A percentile compares a stretch with the other conserved stretches of the same genome.
Conservation (phyloP, 2,329 filamentous ascomycete species). For the Fusarium verrucosum region DNA sequence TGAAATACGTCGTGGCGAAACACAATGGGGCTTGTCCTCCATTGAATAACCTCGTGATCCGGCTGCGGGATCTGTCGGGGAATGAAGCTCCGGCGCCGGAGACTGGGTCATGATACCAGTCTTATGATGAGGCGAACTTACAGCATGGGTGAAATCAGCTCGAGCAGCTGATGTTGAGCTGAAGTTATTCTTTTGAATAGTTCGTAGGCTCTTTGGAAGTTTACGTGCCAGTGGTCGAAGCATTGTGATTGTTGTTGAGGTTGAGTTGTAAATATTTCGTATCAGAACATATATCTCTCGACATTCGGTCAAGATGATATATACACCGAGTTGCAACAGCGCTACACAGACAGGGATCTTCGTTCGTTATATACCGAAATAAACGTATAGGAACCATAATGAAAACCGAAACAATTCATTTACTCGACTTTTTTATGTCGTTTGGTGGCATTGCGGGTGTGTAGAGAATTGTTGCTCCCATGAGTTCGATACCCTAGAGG, state of each 20-base stretch:
- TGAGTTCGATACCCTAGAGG: background rate
- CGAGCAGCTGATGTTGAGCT: constrained; percentile 47
- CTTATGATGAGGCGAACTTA: constrained; percentile 43
- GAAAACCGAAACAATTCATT: background rate
- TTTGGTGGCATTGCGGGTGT: background rate
- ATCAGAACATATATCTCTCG: background rate
- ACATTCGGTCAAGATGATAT: constrained; percentile 8
- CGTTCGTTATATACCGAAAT: background rate
- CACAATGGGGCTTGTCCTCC: background rate
- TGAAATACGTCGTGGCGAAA: background rate
- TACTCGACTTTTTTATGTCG: background rate
- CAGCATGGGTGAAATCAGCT: constrained; percentile 59
- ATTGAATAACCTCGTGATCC: constrained; percentile 8
- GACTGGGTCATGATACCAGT: constrained; percentile 10
- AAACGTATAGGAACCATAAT: rapidly evolving
- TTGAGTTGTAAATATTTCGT: constrained; percentile 6
- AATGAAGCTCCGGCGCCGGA: constrained; percentile 14
- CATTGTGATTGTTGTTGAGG: constrained; percentile 23
- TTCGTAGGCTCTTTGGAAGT: background rate
- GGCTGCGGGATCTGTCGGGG: constrained; percentile 3
- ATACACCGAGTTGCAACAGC: constrained; percentile 15
- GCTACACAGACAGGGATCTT: background rate
- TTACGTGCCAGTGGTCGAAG: constrained; percentile 15
- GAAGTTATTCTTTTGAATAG: constrained; percentile 44
- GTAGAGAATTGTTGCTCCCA: background rate